Conservation (phyloP, 129 eudicot species). For the Calendula officinalis region DNA sequence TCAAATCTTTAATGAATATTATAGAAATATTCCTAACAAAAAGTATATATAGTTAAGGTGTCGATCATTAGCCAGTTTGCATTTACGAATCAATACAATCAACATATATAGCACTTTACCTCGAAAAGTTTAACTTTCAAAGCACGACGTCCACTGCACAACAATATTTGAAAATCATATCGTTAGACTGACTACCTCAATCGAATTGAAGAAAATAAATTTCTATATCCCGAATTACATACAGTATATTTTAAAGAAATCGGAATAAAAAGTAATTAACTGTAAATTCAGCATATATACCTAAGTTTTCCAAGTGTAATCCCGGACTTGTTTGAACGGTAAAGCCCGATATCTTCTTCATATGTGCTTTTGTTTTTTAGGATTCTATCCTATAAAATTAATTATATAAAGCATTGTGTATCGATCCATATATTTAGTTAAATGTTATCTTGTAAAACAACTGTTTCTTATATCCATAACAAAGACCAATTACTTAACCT, state of each 20-base stretch:
- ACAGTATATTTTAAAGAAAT: neutral
- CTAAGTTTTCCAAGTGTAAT: conserved; percentile 90
- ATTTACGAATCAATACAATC: neutral
- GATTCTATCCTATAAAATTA: conserved; percentile 9
- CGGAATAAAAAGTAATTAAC: neutral
- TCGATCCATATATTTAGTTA: no score
- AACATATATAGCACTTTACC: conserved; percentile 33
- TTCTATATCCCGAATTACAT: neutral
- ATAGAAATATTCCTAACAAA: no score
- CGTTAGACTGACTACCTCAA: no score
- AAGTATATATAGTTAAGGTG: no score
- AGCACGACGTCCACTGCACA: conserved; percentile 84
- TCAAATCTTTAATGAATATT: no score
- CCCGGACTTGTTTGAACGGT: conserved; percentile 61
- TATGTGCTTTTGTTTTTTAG: conserved; percentile 67
- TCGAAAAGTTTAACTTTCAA: conserved; percentile 59
- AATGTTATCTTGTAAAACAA: no score
- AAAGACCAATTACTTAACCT: no score
- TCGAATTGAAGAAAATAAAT: no score
- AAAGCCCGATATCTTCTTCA: conserved; percentile 36
- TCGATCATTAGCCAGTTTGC: neutral
- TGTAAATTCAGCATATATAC: conserved; percentile 26
- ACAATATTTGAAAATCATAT: neutral
- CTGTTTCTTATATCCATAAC: no score
- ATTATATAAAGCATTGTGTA: no score